Base-by-base conservation (phyloP, 805 yeast species). In the Zygosaccharomyces gambellarensis region DNA sequence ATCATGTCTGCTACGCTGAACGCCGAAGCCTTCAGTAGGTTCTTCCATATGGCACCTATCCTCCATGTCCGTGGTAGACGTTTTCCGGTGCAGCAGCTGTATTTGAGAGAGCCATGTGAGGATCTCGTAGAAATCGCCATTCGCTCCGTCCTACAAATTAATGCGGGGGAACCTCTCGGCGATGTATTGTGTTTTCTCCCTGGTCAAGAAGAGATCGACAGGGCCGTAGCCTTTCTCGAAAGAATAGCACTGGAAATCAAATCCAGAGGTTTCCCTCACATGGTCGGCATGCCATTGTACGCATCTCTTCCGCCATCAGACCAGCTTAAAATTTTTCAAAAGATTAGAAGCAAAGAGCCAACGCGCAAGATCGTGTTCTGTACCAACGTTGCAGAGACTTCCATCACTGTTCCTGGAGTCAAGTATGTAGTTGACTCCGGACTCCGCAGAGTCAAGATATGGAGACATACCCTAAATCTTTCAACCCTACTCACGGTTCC, bases 1-100 rank as follows among this genome's bases (percentile, higher is more conserved):
- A 79, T 94, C 56, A 95, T 94, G 97, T 90, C 98, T 45, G 99
- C 99, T 25, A 94, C 99, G 0, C 74, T 94, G 50, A 95, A 94
- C 67, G 98, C 98, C 1, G 61, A 78, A 31, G 78, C 80, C 58
- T 94, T 94, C 63, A 81, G 95, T 40, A 67, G 74, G 19, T 94
- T 90, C 65, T 94, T 87, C 64, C 70, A 79, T 57, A 68, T 79
- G 51, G 90, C 96, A 1, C 94, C 90, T n/a, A 86, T 90, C 27
- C 69, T 90, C 43, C 88, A 75, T 57, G 87, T 94, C 3, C 95
- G 90, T 67, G 99, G 99, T 59, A 82, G 92, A 58, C 85, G 85
- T 77, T 90, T 74, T 65, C 86, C 89, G 0, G 99, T 94, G 1
- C 80, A 87, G 22, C 77, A 87, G 52, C 75, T 76, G 46, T 92